phyloP scores from a whole-genome alignment of 176 grass and related monocot genomes.

The Cocos nucifera region DNA sequence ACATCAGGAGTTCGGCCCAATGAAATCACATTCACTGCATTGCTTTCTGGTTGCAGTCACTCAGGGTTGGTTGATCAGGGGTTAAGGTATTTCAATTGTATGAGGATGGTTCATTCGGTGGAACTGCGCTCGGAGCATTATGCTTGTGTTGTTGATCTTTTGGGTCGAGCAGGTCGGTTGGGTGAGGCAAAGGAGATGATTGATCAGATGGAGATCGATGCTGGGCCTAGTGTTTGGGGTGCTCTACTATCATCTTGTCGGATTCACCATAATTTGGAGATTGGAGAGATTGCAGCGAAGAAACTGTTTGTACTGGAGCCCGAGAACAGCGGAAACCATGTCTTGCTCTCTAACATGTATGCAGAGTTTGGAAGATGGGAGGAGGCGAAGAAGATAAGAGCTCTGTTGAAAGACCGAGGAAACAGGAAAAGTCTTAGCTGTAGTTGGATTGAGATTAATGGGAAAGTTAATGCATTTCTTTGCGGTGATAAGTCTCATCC shows the following conservation, averaged over 20 bases:
- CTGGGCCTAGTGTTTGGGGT: constrained; percentile 16
- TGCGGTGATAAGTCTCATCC: constrained; percentile 5
- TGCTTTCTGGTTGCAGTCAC: constrained; percentile 24
- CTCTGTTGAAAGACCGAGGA: constrained; percentile 1
- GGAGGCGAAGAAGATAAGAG: constrained; percentile 14
- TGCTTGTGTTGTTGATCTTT: constrained; percentile 16
- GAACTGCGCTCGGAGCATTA: constrained; percentile 8
- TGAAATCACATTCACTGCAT: constrained; percentile 8
- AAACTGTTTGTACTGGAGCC: constrained; percentile 21
- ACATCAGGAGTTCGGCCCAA: constrained; percentile 5
- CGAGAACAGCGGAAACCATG: constrained; percentile 16
- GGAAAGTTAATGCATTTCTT: constrained; percentile 2
- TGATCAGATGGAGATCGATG: constrained; percentile 9
- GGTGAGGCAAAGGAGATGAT: constrained; percentile 11
- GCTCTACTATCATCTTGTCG: constrained; percentile 16
- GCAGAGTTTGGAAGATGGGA: constrained; percentile 17
- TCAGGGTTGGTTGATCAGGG: constrained; percentile 21
- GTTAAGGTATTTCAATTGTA: constrained; percentile 14
- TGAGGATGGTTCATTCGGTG: constrained; percentile 3
- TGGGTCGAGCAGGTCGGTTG: constrained; percentile 10
- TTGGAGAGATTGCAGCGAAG: constrained; percentile 14
- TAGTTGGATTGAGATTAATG: constrained; percentile 13
- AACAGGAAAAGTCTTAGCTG: neutral
- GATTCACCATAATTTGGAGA: constrained; percentile 11
- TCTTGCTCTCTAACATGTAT: constrained; percentile 23